phyloP scores from a whole-genome alignment of 257 asterid genomes.

The Leptodermis oblonga region DNA sequence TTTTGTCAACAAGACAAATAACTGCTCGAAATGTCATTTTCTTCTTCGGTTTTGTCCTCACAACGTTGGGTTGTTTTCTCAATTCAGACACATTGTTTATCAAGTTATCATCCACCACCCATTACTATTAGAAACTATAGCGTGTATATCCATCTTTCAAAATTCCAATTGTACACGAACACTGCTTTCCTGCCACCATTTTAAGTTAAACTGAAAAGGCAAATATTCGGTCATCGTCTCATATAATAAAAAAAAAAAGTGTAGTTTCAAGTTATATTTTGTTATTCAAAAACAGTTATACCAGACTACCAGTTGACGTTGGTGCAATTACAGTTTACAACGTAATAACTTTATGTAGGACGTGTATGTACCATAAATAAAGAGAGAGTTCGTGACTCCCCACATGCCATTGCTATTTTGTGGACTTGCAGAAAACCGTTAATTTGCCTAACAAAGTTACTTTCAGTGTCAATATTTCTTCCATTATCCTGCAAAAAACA shows the following conservation, averaged over 20 bases:
- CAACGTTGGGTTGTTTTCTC: not conserved
- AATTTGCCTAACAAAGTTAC: not conserved
- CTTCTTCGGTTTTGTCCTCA: not conserved
- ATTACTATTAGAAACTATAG: not conserved
- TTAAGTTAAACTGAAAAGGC: too few relatives aligned
- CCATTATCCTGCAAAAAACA: not conserved
- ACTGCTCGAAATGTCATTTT: conserved; percentile 2
- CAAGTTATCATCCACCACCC: too few relatives aligned
- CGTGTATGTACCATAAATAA: not conserved
- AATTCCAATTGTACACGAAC: not conserved
- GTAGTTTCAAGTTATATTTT: too few relatives aligned
- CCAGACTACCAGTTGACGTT: not conserved
- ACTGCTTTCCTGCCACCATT: not conserved
- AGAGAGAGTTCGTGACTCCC: not conserved
- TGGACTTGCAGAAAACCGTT: not conserved
- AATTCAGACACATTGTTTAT: not conserved
- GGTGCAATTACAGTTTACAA: not conserved
- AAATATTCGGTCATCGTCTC: too few relatives aligned
- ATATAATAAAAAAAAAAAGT: too few relatives aligned
- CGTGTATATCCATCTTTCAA: not conserved
- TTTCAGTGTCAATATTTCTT: not conserved
- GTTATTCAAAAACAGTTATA: too few relatives aligned
- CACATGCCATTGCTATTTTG: not conserved
- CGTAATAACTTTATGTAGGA: not conserved
- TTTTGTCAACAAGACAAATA: not conserved